These are phyloP conservation scores for Xylariaceae sp. DNA, from an alignment of 2,329 filamentous ascomycete genomes.

Conservation along the genomic window DNA sequence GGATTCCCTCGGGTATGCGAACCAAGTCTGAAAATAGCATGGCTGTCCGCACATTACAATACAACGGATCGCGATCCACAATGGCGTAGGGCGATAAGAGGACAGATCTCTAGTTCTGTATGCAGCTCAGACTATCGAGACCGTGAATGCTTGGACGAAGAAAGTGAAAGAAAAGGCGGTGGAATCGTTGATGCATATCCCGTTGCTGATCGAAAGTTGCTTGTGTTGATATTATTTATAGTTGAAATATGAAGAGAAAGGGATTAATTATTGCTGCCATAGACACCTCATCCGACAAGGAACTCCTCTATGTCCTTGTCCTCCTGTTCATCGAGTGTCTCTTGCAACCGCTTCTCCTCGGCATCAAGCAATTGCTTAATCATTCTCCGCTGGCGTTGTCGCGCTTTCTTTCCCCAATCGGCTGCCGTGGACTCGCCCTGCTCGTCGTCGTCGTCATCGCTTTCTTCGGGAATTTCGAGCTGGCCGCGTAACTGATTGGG, in stretches of 20 bases:
- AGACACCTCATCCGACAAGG: conserved; percentile 37
- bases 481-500: conserved; percentile 60
- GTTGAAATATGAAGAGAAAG: not conserved
- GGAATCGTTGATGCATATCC: not conserved
- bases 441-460: conserved; percentile 44
- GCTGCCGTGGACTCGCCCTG: conserved; percentile 39
- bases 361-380: conserved; percentile 60
- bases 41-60: not conserved
- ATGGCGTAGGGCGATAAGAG: not conserved
- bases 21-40: not conserved
- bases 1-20: not conserved
- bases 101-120: conserved; percentile 1
- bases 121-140: not conserved
- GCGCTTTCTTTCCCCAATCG: conserved; percentile 66
- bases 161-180: not conserved
- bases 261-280: not conserved
- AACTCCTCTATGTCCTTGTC: conserved; percentile 73
- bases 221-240: conserved; percentile 6
- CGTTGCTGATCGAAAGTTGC: conserved; percentile 2
- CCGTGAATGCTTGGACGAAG: not conserved
- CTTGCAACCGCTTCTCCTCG: conserved; percentile 53
- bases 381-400: conserved; percentile 62
- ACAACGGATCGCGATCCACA: not conserved
- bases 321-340: conserved; percentile 56
- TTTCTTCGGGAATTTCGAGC: conserved; percentile 49